A percentile compares a stretch with the other conserved stretches of the same genome.
Evolutionary conservation across 768 basidiomycete genomes (phyloP).

Genomic region (Kwoniella heveanensis): DNA sequence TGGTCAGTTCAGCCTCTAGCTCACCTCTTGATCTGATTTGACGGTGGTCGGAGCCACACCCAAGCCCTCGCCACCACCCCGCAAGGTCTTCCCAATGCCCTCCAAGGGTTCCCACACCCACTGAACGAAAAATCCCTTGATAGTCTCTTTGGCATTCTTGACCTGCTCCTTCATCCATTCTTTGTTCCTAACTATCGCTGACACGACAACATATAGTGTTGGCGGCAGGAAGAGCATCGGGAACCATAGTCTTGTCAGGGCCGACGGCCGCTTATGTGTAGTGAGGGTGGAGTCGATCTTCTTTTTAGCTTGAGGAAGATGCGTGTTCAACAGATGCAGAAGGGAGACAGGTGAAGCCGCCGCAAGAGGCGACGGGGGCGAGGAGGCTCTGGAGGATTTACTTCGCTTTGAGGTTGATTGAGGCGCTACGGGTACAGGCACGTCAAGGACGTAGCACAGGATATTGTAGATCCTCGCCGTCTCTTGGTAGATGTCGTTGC

Average conservation of each 20-base stretch:
- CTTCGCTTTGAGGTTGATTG: constrained; percentile 29
- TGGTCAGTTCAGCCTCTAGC: constrained; percentile 35
- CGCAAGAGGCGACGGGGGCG: constrained; percentile 22
- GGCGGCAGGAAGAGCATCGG: constrained; percentile 76
- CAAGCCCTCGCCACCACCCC: constrained; percentile 69
- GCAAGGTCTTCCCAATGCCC: constrained; percentile 78
- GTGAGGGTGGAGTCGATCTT: constrained; percentile 50
- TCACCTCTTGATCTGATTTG: constrained; percentile 77
- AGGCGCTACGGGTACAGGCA: constrained; percentile 28
- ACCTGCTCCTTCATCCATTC: constrained; percentile 64
- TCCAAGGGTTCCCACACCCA: constrained; percentile 87
- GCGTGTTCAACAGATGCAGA: constrained; percentile 41
- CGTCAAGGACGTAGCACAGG: constrained; percentile 43
- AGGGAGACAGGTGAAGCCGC: constrained; percentile 33
- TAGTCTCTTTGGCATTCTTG: constrained; percentile 67
- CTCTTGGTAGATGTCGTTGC: constrained; percentile 36
- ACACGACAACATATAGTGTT: constrained; percentile 62
- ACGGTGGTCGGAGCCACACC: constrained; percentile 81
- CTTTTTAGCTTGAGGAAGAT: constrained; percentile 52
- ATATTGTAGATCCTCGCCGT: constrained; percentile 39
- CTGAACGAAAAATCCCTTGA: constrained; percentile 70
- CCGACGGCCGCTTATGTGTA: constrained; percentile 68
- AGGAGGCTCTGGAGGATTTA: constrained; percentile 22
- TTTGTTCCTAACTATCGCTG: constrained; percentile 65
- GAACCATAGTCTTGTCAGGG: constrained; percentile 76